Base-by-base conservation (phyloP, 805 yeast genomes). In the Blastobotrys attinorum region DNA sequence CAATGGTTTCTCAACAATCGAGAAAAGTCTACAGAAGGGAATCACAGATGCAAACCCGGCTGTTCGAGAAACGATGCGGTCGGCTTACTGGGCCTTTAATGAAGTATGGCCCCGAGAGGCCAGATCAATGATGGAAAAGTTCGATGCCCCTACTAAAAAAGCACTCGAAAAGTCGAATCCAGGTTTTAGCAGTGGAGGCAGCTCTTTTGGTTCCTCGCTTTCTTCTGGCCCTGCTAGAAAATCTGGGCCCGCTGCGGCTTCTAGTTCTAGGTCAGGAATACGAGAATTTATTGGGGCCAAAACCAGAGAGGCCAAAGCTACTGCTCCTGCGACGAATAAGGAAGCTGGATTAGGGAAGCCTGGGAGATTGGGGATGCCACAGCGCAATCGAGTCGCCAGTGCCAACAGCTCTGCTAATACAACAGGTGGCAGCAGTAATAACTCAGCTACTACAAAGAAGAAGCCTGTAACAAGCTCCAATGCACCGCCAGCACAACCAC, bases 31-130 rank as follows among this genome's bases (percentile, higher is more conserved):
- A 1, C 47, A 64, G 2, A 79, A 76, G 52, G 81, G 90, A 17
- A 65, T 92, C 0, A 58, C 76, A 0, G 97, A 89, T 59, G 85
- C 96, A 0, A 82, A 83, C 46, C 86, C 89, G 0, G 66, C 75
- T 0, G 96, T 85, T 0, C 72, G 97, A 50, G 94, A 79, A 53
- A 66, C 77, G 0, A 83, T 81, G 67, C 73, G 95, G 58, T 66
- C 69, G 2, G 70, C 87, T 0, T 90, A 73, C 55, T 89, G 96
- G 96, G 66, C 74, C 11, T 72, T 77, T 44, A 72, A 71, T 51
- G 68, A 66, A 17, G 55, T 71, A 4, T 82, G 76, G 63, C 83
- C 85, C 0, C 55, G 61, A 0, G 63, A 67, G 11, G 83, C 79
- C 0, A 75, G 71, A 32, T 27, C 25, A 52, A 59, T 64, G 4